Evolutionary conservation across 179 eudicot species (phyloP).

Genomic region (Spergularia azorica): DNA sequence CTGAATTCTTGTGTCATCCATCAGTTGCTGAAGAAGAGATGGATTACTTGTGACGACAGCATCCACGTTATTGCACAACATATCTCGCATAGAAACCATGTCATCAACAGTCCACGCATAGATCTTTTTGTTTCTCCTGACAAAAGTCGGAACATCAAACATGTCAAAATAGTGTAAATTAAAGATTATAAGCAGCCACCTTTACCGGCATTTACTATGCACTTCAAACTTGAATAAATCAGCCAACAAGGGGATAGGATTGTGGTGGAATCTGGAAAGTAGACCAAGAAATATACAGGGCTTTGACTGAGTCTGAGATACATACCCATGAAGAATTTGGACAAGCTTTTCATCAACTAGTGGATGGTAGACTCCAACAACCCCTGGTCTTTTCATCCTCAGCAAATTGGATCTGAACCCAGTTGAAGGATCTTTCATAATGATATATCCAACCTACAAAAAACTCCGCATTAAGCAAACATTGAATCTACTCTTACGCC

Average conservation of each 20-base stretch:
- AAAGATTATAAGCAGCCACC: neutral
- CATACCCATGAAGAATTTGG: constrained; percentile 68
- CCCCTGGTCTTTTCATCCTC: constrained; percentile 71
- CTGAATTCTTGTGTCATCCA: constrained; percentile 60
- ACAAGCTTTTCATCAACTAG: constrained; percentile 71
- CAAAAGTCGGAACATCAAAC: neutral
- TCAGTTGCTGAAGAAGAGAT: constrained; percentile 57
- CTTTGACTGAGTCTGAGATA: neutral
- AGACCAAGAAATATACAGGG: neutral
- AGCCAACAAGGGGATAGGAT: no score
- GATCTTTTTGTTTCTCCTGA: constrained; percentile 86
- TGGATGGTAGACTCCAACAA: constrained; percentile 83
- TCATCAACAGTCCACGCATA: constrained; percentile 98
- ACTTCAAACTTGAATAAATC: neutral
- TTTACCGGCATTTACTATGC: neutral
- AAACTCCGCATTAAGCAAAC: constrained; percentile 16
- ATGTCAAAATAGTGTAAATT: neutral
- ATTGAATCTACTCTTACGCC: neutral
- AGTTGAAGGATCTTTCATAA: constrained; percentile 65
- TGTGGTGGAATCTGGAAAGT: no score
- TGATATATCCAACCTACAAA: constrained; percentile 89
- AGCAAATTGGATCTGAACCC: constrained; percentile 60
- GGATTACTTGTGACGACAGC: constrained; percentile 86
- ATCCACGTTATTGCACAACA: constrained; percentile 68
- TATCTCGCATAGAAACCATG: constrained; percentile 57